Base-by-base conservation (phyloP, 345 rosid species). In the Salix purpurea region DNA sequence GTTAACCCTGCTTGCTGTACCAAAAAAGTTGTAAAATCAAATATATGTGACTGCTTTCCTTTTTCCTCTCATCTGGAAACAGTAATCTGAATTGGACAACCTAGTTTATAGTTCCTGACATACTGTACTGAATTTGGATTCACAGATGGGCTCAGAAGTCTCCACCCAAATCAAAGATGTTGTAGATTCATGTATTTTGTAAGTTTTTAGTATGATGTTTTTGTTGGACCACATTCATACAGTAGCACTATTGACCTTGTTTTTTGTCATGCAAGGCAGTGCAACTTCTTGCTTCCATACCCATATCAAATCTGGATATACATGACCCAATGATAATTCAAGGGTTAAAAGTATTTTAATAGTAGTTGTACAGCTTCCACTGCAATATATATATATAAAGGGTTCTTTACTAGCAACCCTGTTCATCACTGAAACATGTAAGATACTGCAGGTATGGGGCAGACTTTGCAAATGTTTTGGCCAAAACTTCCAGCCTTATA, bases 371-470 rank as follows among this genome's bases (percentile, higher is more conserved):
- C n/a, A n/a, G n/a, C n/a, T n/a, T n/a, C n/a, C n/a, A n/a, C n/a
- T n/a, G n/a, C n/a, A n/a, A n/a, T n/a, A n/a, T n/a, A n/a, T n/a
- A n/a, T n/a, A n/a, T n/a, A n/a, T n/a, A n/a, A n/a, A n/a, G n/a
- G n/a, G n/a, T n/a, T n/a, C n/a, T n/a, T n/a, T n/a, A n/a, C n/a
- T n/a, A n/a, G n/a, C n/a, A n/a, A n/a, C n/a, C n/a, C n/a, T n/a
- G n/a, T n/a, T n/a, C n/a, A n/a, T n/a, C n/a, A n/a, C n/a, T n/a
- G n/a, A n/a, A n/a, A n/a, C n/a, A n/a, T n/a, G n/a, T n/a, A n/a
- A n/a, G 15, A 28, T 37, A 12, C 21, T 16, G 13, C 80, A 77
- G 76, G 80, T 58, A 65, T 77, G 80, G 80, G 76, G 66, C 56
- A 77, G 52, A n/a, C 28, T 71, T 7, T 77, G 76, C 39, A 65